Evolutionary conservation across 345 rosid species (phyloP).

Genomic region (Dovyalis caffra): DNA sequence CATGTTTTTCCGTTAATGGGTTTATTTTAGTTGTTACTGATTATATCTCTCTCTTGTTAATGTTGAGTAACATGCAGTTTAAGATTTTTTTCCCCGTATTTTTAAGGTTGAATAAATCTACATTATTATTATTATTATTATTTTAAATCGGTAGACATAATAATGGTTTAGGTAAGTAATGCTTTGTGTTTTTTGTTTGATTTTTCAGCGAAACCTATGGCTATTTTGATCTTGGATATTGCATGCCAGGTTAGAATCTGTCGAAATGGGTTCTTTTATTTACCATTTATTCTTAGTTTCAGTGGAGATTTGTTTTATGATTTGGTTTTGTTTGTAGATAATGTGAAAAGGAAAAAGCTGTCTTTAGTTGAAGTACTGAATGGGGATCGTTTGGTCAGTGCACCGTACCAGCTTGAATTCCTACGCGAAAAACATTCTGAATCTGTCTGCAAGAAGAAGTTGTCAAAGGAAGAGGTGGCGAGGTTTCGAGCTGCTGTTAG

Average conservation of each 20-base stretch:
- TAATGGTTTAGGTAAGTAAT: too few relatives aligned
- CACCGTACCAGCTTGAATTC: slow-evolving; percentile 25
- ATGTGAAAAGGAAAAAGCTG: slow-evolving; percentile 23
- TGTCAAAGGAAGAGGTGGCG: slow-evolving; percentile 21
- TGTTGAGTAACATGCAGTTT: too few relatives aligned
- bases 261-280: too few relatives aligned
- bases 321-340: slow-evolving; percentile 8
- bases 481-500: slow-evolving; percentile 21
- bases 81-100: too few relatives aligned
- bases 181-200: not conserved
- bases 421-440: slow-evolving; percentile 14
- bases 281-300: too few relatives aligned
- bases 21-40: too few relatives aligned
- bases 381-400: slow-evolving; percentile 30
- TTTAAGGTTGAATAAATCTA: too few relatives aligned
- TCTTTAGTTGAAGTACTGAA: slow-evolving; percentile 33
- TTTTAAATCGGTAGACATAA: too few relatives aligned
- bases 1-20: too few relatives aligned
- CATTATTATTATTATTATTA: too few relatives aligned
- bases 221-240: slow-evolving; percentile 12
- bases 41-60: too few relatives aligned
- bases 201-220: slow-evolving; percentile 16
- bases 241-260: slow-evolving; percentile 4
- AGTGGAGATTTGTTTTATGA: too few relatives aligned
- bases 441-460: slow-evolving; percentile 22